Conservation (phyloP, 2,329 filamentous ascomycete species). For the Fusarium verticillioides region DNA sequence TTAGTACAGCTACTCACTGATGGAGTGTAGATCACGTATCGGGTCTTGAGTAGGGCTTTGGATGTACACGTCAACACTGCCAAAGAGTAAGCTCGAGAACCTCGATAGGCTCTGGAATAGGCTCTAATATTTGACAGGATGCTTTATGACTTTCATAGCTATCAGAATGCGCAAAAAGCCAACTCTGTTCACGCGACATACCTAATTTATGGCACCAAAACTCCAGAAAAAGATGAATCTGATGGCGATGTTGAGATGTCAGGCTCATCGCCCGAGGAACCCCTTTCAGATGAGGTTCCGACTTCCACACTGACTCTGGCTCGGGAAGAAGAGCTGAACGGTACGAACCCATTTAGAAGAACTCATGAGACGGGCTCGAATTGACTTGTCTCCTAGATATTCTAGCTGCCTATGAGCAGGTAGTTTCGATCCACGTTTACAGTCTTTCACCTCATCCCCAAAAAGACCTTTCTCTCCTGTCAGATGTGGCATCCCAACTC, state of each 20-base stretch:
- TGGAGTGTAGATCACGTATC: conserved; percentile 80
- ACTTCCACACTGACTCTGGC: conserved; percentile 73
- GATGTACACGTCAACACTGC: conserved; percentile 87
- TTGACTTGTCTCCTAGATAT: conserved; percentile 60
- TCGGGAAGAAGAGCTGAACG: conserved; percentile 77
- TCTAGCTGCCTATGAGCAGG: conserved; percentile 75
- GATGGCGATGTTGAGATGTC: conserved; percentile 77
- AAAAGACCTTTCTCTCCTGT: conserved; percentile 75
- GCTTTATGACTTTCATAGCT: conserved; percentile 87
- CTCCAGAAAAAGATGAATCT: conserved; percentile 51
- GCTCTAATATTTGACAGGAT: conserved; percentile 68
- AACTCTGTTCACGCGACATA: conserved; percentile 92
- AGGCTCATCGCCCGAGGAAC: conserved; percentile 69
- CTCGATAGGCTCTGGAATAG: background rate
- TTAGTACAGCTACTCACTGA: conserved; percentile 26
- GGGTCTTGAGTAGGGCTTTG: conserved; percentile 81
- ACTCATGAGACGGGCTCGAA: background rate
- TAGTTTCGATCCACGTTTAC: conserved; percentile 87
- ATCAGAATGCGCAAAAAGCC: conserved; percentile 83
- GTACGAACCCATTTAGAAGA: conserved; percentile 44
- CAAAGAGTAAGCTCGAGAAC: conserved; percentile 74
- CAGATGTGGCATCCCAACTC: conserved; percentile 74
- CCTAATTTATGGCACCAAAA: conserved; percentile 78
- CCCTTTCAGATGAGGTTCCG: conserved; percentile 61
- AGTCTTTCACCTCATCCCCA: conserved; percentile 79